A percentile compares a stretch with the other conserved stretches of the same genome.
These are phyloP conservation scores for Marchantia polymorpha DNA, from an alignment of 225 moss, liverwort and hornwort genomes.

Conservation along the genomic window DNA sequence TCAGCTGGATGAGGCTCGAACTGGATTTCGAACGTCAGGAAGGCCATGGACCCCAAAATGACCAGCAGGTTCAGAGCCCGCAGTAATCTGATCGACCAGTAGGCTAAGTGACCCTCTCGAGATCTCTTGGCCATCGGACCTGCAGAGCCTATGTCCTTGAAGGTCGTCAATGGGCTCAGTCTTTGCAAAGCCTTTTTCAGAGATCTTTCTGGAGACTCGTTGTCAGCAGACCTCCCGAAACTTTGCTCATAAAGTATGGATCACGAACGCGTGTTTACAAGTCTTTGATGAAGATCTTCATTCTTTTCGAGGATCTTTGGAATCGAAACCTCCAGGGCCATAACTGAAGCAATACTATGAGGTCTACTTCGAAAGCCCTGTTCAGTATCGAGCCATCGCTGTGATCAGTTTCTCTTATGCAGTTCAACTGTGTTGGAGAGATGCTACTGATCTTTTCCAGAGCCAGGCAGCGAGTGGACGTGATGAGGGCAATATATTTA, in stretches of 20 bases:
- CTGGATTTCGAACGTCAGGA: conserved; percentile 14
- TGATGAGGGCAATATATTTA: no score
- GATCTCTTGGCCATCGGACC: background rate
- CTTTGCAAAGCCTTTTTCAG: no score
- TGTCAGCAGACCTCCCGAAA: background rate
- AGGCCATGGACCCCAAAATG: conserved; percentile 6
- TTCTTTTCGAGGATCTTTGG: background rate
- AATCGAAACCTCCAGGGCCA: no score
- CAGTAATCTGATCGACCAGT: background rate
- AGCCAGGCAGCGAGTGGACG: no score
- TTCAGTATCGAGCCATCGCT: no score
- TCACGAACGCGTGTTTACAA: background rate
- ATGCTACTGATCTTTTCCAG: no score
- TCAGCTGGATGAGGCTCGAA: conserved; percentile 21
- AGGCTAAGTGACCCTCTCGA: background rate
- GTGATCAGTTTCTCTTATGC: no score
- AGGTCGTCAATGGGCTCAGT: no score
- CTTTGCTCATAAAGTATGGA: background rate
- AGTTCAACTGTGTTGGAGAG: no score
- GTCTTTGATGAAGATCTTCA: background rate
- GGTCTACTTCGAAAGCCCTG: no score
- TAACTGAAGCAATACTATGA: no score
- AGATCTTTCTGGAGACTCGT: background rate
- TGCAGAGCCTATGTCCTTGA: background rate
- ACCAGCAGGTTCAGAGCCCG: background rate